Evolutionary conservation across 1,284 basidiomycete genomes (phyloP).

Genomic region (Apiotrichum gracile): DNA sequence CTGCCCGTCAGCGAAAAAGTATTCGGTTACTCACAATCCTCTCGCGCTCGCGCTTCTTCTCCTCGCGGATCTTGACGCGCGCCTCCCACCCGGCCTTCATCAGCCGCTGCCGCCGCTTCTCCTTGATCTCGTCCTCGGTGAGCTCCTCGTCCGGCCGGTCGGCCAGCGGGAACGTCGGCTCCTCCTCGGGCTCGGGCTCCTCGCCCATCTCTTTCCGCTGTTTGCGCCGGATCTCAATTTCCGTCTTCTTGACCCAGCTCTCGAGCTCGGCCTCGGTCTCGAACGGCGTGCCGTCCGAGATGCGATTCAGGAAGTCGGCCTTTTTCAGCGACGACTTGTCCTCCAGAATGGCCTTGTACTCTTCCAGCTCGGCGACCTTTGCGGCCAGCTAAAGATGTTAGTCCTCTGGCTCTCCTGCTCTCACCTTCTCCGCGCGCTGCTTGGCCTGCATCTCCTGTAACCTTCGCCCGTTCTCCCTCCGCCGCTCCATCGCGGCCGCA

Average conservation of each 20-base stretch:
- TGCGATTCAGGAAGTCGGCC: conserved; percentile 63
- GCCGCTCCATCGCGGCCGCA: conserved; percentile 65
- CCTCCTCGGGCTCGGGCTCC: conserved; percentile 58
- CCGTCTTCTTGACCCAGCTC: conserved; percentile 69
- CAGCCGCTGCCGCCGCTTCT: conserved; percentile 88
- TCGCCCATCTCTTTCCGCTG: conserved; percentile 67
- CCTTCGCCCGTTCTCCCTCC: conserved; percentile 77
- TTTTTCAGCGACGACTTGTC: conserved; percentile 62
- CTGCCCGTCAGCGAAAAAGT: conserved; percentile 34
- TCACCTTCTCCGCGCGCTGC: conserved; percentile 77
- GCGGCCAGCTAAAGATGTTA: conserved; percentile 26
- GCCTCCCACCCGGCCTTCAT: conserved; percentile 95
- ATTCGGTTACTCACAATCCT: conserved; percentile 46
- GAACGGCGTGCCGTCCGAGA: conserved; percentile 57
- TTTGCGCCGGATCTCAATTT: conserved; percentile 58
- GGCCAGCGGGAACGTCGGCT: conserved; percentile 78
- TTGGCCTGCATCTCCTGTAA: conserved; percentile 90
- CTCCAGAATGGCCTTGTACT: conserved; percentile 63
- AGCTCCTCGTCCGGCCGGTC: conserved; percentile 90
- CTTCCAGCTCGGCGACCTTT: conserved; percentile 64
- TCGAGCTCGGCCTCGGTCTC: conserved; percentile 62
- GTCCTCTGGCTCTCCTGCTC: conserved; percentile 62
- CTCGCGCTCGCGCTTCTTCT: conserved; percentile 79
- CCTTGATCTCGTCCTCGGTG: conserved; percentile 86
- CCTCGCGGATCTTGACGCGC: conserved; percentile 72